Evolutionary conservation across 805 yeast genomes (phyloP), one percentile per base, ranked within the genome.

Genomic region (Candida tammaniensis): DNA sequence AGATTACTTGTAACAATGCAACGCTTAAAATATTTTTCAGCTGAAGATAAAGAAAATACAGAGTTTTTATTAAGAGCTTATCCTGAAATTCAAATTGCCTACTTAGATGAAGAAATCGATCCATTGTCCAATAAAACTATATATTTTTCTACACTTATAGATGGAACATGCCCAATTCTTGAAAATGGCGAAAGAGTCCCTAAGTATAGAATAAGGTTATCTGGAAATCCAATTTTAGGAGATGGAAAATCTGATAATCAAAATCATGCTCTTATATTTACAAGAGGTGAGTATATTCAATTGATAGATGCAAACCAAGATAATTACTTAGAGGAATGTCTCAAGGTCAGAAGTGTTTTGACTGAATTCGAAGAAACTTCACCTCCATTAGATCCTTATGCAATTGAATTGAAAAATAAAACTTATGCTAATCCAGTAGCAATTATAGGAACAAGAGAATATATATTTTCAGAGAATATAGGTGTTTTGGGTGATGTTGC

Each of bases 71-170:
- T 86, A 44, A 72, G 88, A 59, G 88, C 89, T 39, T 84, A 85
- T 55, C 95, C 95, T 16, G 88, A 82, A 50, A 67, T 86, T 50
- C 86, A 81, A 57, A 87, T 91, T 64, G 95, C 97, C 37, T 91
- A 87, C 70, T 74, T 91, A 52, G 97, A 91, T 52, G 96, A 89
- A 70, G 96, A 86, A 61, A 84, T 95, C 41, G 84, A 86, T 44
- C 63, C 77, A 47, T 82, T 75, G 51, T 82, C 82, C 46, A 86
- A 79, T 40, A 85, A 79, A 52, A 77, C 81, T 57, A 70, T 80
- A 56, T 81, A 79, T 48, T 84, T 74, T 60, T 82, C 91, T 36
- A 82, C 86, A 45, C 68, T 84, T 54, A 81, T 84, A 51, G 93
- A 84, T 64, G 93, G 93, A 38, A 82, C 80, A 48, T 82, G 86